Conservation (phyloP, 768 basidiomycete species). For the Pleurotus tuoliensis region DNA sequence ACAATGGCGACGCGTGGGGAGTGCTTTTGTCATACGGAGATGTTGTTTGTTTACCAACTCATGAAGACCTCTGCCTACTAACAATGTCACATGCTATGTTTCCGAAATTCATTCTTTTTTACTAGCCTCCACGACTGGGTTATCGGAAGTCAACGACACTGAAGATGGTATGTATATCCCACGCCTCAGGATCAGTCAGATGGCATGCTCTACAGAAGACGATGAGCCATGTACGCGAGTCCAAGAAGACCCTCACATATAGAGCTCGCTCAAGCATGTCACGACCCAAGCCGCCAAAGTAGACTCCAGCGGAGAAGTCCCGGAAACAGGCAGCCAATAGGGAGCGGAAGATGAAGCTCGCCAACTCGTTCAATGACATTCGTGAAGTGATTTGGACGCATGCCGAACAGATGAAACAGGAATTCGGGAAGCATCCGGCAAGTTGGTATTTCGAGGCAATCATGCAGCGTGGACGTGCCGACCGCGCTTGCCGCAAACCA, state of each 20-base stretch:
- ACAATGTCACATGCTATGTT: too few species aligned
- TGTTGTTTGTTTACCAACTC: background rate
- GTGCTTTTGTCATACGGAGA: background rate
- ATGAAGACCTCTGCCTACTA: background rate
- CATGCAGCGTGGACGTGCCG: background rate
- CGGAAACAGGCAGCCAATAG: background rate
- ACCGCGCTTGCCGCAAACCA: background rate
- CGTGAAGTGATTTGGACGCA: background rate
- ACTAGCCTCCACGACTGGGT: too few species aligned
- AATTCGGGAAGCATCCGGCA: constrained; percentile 1
- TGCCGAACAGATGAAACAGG: background rate
- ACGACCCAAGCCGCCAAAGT: too few species aligned
- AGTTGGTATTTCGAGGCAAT: background rate
- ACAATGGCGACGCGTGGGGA: background rate
- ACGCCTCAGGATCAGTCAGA: too few species aligned
- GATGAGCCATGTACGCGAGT: too few species aligned
- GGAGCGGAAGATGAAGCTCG: background rate
- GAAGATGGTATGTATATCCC: too few species aligned
- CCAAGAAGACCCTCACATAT: too few species aligned
- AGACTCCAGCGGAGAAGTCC: too few species aligned
- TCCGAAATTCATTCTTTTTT: too few species aligned
- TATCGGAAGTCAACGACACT: too few species aligned
- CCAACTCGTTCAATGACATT: background rate
- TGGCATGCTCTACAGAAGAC: too few species aligned
- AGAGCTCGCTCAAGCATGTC: too few species aligned